These are phyloP conservation scores for Cyclostephanos tholiformis DNA, from an alignment of 108 stramenopile genomes.

Conservation along the genomic window DNA sequence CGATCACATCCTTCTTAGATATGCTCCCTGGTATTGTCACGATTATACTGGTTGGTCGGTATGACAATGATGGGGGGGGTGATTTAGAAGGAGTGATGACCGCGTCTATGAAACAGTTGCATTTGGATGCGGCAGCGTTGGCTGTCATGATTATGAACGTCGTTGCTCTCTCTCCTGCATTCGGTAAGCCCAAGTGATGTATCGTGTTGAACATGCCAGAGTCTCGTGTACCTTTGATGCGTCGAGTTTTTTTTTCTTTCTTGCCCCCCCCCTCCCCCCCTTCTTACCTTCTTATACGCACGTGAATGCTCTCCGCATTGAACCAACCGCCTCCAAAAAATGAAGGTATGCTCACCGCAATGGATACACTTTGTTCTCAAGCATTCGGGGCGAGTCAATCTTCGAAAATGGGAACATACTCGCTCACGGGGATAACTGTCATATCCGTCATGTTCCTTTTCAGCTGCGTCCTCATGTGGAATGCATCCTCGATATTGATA, in stretches of 20 bases:
- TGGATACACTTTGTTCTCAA: constrained; percentile 52
- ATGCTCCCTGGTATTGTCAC: constrained; percentile 47
- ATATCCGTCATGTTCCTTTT: constrained; percentile 26
- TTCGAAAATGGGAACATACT: constrained; percentile 47
- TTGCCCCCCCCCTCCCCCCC: no score
- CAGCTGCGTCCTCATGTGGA: constrained; percentile 24
- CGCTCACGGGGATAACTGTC: constrained; percentile 30
- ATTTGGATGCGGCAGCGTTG: constrained; percentile 54
- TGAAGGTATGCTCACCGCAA: constrained; percentile 36
- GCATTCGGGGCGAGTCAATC: constrained; percentile 52
- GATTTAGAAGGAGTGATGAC: constrained; percentile 2
- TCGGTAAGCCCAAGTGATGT: constrained; percentile 22
- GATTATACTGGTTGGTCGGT: constrained; percentile 42
- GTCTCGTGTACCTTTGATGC: neutral
- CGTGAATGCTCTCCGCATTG: neutral
- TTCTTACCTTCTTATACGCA: no score
- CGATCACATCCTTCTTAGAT: constrained; percentile 38
- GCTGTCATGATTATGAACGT: constrained; percentile 50
- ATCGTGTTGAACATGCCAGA: neutral
- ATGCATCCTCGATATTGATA: constrained; percentile 30
- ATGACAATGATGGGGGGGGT: neutral
- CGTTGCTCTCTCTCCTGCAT: constrained; percentile 36
- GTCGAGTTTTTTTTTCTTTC: neutral
- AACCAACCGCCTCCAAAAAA: neutral
- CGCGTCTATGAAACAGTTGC: constrained; percentile 27